These are phyloP conservation scores for Rosa lucieae DNA, from an alignment of 306 rosid genomes.

Conservation along the genomic window DNA sequence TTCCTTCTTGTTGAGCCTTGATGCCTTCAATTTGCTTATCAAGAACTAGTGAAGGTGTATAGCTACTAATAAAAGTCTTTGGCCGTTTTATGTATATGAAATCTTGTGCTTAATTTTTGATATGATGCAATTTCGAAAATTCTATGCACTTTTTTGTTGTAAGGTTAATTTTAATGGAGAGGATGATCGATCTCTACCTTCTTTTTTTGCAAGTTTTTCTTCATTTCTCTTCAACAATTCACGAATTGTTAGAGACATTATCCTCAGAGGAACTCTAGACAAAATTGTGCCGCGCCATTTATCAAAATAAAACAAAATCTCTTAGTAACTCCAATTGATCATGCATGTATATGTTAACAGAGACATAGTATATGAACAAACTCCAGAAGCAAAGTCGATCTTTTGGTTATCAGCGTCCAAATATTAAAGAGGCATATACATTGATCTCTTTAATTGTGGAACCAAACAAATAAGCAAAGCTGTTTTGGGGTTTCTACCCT, in stretches of 20 bases:
- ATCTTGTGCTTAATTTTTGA: no score
- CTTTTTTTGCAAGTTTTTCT: neutral
- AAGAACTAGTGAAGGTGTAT: no score
- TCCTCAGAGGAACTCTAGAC: neutral
- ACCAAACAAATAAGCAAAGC: neutral
- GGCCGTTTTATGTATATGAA: no score
- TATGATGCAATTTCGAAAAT: no score
- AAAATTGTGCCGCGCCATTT: no score
- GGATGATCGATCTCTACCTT: neutral
- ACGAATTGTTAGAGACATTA: no score
- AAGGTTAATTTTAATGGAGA: no score
- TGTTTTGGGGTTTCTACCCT: neutral
- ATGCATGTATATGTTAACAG: neutral
- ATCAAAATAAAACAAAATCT: neutral
- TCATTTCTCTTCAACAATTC: neutral
- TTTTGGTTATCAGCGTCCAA: neutral
- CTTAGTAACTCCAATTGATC: neutral
- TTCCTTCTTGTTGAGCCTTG: no score
- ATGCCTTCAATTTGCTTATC: no score
- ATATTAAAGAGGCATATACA: neutral
- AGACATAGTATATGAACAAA: neutral
- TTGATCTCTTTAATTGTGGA: neutral
- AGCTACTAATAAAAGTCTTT: no score
- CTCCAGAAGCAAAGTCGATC: neutral
- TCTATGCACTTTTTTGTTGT: no score